Base-by-base conservation (phyloP, 768 basidiomycete genomes). In the Filobasidium wieringae region DNA sequence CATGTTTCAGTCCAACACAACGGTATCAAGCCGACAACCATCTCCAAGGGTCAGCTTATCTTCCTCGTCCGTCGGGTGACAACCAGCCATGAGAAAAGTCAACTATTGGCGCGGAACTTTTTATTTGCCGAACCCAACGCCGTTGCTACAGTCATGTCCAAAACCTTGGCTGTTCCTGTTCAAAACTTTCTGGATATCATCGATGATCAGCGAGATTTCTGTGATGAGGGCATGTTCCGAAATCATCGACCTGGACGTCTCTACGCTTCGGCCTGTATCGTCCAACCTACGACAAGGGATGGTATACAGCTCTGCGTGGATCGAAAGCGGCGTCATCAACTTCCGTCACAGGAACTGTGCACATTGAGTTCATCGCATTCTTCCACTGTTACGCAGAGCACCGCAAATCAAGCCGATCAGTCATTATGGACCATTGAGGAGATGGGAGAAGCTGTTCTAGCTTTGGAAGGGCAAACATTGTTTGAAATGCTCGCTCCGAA, bases 201-300 rank as follows among this genome's bases (percentile, higher is more conserved):
- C 11, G 58, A 66, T 1, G 70, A 68, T 39, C 66, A 72, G 31
- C 58, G 61, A 30, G 43, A 56, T 2, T 75, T 69, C 53, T 67
- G 67, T 43, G 67, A 68, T 33, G 55, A 62, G 15, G 70, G 69
- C 17, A 55, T 66, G 40, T 62, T 59, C 5, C 47, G 62, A 4
- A 39, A 55, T 0, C 55, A 68, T 29, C 64, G 65, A 43, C 67
- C 69, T 15, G 70, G 66, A 2, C 64, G 63, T 17, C 55, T 75
- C 8, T 74, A 75, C 57, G 67, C 67, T 22, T 67, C 70, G 5
- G 67, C 72, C 1, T 68, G 67, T 2, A 65, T 74, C 49, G 68
- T 72, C 17, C 74, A 74, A 52, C 69, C 74, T 11, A 69, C 73
- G 0, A 72, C 74, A 3, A 73, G 73, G 55, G 72, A 73, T 33